These are phyloP conservation scores for Curvularia verruculosa DNA, from an alignment of 2,329 filamentous ascomycete species.

Conservation along the genomic window DNA sequence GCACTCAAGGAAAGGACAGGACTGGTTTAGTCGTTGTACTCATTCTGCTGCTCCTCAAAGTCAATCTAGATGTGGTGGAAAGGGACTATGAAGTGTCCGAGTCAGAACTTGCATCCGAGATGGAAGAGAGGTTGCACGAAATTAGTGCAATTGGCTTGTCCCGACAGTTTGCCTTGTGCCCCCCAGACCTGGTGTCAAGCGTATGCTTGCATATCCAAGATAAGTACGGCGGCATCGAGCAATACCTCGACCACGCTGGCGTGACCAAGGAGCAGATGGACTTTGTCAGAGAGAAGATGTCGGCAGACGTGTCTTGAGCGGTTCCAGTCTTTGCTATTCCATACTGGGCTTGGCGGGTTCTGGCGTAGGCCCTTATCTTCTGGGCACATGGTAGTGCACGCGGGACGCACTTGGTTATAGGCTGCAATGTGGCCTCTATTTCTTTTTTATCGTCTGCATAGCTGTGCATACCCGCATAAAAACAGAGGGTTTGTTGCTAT, in stretches of 20 bases:
- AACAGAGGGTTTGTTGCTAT: not conserved
- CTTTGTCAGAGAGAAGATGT: conserved; percentile 43
- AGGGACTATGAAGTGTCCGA: conserved; percentile 75
- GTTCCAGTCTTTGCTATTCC: not conserved
- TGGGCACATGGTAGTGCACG: not conserved
- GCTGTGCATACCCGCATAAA: not conserved
- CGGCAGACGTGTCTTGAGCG: conserved; percentile 23
- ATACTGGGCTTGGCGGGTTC: conserved; percentile 6
- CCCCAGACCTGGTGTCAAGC: conserved; percentile 65
- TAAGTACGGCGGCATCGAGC: conserved; percentile 68
- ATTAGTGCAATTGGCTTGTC: conserved; percentile 73
- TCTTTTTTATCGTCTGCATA: not conserved
- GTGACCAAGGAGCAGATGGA: conserved; percentile 47
- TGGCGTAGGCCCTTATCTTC: conserved; percentile 6
- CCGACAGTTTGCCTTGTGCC: conserved; percentile 70
- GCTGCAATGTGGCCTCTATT: not conserved
- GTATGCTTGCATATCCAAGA: conserved; percentile 64
- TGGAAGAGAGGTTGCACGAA: conserved; percentile 68
- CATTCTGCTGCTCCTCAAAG: conserved; percentile 66
- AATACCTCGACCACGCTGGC: conserved; percentile 70
- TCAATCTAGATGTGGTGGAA: conserved; percentile 66
- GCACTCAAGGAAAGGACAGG: conserved; percentile 88
- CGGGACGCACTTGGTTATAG: not conserved
- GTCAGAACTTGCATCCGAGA: conserved; percentile 65
- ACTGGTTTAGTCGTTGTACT: conserved; percentile 75